These are phyloP conservation scores for Catharanthus roseus DNA, from an alignment of 257 asterid genomes.

Conservation along the genomic window DNA sequence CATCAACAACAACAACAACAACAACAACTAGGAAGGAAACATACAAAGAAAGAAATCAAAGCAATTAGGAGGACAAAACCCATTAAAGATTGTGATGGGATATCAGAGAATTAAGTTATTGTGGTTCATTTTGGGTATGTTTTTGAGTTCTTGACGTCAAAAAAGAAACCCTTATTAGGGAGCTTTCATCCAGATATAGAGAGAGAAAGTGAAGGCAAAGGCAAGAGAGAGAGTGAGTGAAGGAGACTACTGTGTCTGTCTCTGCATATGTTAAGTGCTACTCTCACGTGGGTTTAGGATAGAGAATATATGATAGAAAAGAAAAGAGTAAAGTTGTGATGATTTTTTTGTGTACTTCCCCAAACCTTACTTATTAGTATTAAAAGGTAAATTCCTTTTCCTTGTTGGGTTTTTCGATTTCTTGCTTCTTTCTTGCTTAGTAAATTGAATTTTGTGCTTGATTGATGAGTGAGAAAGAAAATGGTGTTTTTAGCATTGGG, in stretches of 20 bases:
- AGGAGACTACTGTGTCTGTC: slow-evolving; percentile 17
- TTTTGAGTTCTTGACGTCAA: slow-evolving; percentile 16
- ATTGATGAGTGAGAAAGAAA: background rate
- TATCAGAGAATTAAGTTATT: slow-evolving; percentile 27
- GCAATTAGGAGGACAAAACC: slow-evolving; percentile 17
- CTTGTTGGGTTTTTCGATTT: slow-evolving; percentile 15
- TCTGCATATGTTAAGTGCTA: slow-evolving; percentile 15
- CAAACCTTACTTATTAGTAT: slow-evolving; percentile 29
- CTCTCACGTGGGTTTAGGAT: slow-evolving; percentile 74
- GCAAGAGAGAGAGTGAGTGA: slow-evolving; percentile 19
- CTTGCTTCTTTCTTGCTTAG: background rate
- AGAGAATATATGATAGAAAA: slow-evolving; percentile 36
- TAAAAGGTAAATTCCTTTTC: slow-evolving; percentile 21
- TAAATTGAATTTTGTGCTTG: slow-evolving; percentile 5
- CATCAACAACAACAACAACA: slow-evolving; percentile 26
- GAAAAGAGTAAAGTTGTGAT: slow-evolving; percentile 39
- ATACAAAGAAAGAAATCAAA: slow-evolving; percentile 21
- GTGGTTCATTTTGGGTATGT: slow-evolving; percentile 28
- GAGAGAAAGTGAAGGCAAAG: slow-evolving; percentile 16
- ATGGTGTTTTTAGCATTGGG: slow-evolving; percentile 39
- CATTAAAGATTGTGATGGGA: slow-evolving; percentile 19
- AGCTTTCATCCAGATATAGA: slow-evolving; percentile 34
- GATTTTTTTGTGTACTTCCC: slow-evolving; percentile 53
- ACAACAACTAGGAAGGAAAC: slow-evolving; percentile 26
- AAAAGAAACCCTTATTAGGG: slow-evolving; percentile 26